These are phyloP conservation scores for Microdochium trichocladiopsis DNA, from an alignment of 2,329 filamentous ascomycete genomes.

Conservation along the genomic window DNA sequence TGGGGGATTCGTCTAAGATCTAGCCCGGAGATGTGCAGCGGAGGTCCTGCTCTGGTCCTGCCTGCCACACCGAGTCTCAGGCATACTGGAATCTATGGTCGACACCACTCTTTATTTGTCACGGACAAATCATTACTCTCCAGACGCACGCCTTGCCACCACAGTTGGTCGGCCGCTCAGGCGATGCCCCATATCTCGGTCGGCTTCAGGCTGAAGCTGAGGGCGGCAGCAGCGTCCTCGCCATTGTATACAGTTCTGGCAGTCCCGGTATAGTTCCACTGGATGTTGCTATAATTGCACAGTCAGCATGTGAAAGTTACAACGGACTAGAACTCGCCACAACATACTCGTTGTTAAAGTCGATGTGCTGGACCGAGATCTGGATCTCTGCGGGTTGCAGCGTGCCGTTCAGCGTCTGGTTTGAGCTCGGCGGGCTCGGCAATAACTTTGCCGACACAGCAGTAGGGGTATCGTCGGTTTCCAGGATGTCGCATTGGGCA, in stretches of 20 bases:
- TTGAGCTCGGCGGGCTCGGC: background rate
- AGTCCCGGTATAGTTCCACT: constrained; percentile 24
- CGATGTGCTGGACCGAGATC: background rate
- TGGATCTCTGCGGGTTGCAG: background rate
- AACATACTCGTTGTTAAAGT: background rate
- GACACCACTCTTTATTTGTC: no score
- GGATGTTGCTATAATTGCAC: constrained; percentile 5
- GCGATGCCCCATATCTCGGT: constrained; percentile 18
- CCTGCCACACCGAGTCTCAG: no score
- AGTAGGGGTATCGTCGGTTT: background rate
- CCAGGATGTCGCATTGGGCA: background rate
- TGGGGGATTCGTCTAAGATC: background rate
- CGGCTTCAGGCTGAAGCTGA: constrained; percentile 21
- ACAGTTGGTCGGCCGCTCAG: no score
- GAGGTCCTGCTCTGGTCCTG: background rate
- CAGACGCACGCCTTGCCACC: no score
- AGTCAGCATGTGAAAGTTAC: background rate
- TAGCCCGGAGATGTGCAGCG: background rate
- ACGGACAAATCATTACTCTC: no score
- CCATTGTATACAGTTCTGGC: constrained; percentile 17
- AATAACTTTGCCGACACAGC: background rate
- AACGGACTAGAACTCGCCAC: background rate
- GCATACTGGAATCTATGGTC: no score
- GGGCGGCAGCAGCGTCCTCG: constrained; percentile 7
- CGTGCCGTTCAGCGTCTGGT: background rate